Base-by-base conservation (phyloP, 73 alveolate species). In the Symbiodinium natans region DNA sequence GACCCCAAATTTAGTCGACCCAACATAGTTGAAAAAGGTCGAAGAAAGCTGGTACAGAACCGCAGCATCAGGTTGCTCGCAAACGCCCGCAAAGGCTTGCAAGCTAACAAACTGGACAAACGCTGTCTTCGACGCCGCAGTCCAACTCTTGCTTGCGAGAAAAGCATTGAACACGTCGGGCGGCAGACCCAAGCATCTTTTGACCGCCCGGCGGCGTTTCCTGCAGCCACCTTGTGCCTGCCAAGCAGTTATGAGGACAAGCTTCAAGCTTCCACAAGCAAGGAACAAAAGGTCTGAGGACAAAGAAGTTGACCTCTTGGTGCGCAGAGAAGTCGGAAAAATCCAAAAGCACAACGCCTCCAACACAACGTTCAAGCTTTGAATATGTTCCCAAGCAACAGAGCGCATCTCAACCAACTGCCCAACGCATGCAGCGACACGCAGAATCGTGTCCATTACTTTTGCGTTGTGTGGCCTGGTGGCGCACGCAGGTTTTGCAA, bases 301-400 rank as follows among this genome's bases (percentile, higher is more conserved):
- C 27, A 73, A 21, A 27, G 83, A 73, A 21, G 80, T 63, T 15
- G 38, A 25, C 3, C 80, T 1, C 27, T 73, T 73, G 41, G n/a
- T 31, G 11, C 41, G 40, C 40, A 31, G 83, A n/a, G 83, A 73
- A 33, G 83, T 41, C 83, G 83, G 80, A 34, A 73, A 73, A 31
- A 73, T 73, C 83, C 83, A 73, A 21, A 73, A 34, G 83, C 83
- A 73, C 83, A 73, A 27, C 23, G 83, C 83, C 41, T 73, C 42
- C 83, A 73, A 33, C 42, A 73, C 41, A 31, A 73, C 83, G 27
- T 34, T 73, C 27, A 73, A 33, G 41, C 83, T 73, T 33, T 73
- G 83, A 33, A 73, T 34, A 42, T 73, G 83, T 42, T 73, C 42
- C 83, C 83, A 73, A 7, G 83, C 15, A 9, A 34, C 41, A 33